Percentiles rank a stretch among this genome's conserved stretches.
These are phyloP conservation scores for Cystofilobasidium bisporidii DNA, from an alignment of 768 basidiomycete genomes.

Conservation along the genomic window DNA sequence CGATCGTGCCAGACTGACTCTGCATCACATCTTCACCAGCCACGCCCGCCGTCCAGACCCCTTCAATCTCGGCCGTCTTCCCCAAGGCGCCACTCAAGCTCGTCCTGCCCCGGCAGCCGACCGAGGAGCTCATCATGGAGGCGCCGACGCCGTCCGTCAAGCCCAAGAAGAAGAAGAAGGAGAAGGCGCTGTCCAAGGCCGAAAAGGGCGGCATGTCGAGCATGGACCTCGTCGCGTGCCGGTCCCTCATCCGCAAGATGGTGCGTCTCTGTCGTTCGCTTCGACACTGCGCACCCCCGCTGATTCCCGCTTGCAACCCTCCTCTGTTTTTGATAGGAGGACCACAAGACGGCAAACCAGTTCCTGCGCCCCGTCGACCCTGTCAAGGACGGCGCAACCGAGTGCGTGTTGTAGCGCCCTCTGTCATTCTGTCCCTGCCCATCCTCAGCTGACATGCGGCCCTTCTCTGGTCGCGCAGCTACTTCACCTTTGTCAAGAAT, in stretches of 20 bases:
- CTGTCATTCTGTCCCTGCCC: conserved; percentile 17
- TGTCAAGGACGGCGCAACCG: conserved; percentile 78
- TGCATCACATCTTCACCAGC: neutral
- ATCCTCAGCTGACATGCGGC: conserved; percentile 16
- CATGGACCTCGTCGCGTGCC: conserved; percentile 49
- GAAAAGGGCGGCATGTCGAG: conserved; percentile 66
- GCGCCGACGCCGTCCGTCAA: conserved; percentile 19
- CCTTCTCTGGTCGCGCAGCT: conserved; percentile 46
- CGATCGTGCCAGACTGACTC: neutral
- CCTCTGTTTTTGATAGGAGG: conserved; percentile 6
- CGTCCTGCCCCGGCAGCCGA: conserved; percentile 29
- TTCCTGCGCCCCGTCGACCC: conserved; percentile 93
- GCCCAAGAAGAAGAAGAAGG: conserved; percentile 35
- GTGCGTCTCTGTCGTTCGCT: neutral
- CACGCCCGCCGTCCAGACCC: conserved; percentile 31
- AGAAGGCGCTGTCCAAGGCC: conserved; percentile 55
- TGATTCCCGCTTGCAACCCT: too few relatives aligned
- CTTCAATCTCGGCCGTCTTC: conserved; percentile 22
- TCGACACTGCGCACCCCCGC: too few relatives aligned
- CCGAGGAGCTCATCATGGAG: conserved; percentile 22
- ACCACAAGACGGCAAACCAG: conserved; percentile 58
- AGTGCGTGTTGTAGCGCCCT: conserved; percentile 47
- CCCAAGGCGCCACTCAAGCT: conserved; percentile 29
- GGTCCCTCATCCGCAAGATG: conserved; percentile 21
- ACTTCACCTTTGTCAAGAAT: conserved; percentile 77